These are phyloP conservation scores for Tanacetum coccineum DNA, from an alignment of 129 eudicot genomes.

Conservation along the genomic window DNA sequence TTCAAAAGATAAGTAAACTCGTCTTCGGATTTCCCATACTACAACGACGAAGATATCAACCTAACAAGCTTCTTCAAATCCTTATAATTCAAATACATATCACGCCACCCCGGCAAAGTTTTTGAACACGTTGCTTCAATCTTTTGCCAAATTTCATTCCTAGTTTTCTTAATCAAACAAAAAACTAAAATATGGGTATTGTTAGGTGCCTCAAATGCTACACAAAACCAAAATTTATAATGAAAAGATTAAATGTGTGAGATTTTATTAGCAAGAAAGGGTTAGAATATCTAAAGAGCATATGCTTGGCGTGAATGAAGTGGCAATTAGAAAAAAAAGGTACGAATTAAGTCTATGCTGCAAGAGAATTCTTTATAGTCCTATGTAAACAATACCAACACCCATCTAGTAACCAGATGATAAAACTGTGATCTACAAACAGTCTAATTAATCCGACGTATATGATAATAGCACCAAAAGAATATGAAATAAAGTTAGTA, in stretches of 20 bases:
- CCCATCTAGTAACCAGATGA: no score
- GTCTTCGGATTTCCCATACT: constrained; percentile 46
- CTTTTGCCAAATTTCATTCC: constrained; percentile 87
- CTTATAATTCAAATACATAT: constrained; percentile 71
- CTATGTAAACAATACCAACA: no score
- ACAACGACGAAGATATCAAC: constrained; percentile 49
- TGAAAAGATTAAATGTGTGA: constrained; percentile 7
- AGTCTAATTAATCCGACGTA: not conserved
- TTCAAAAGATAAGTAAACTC: constrained; percentile 71
- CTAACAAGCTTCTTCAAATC: constrained; percentile 72
- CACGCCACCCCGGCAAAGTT: constrained; percentile 79
- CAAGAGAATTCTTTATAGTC: constrained; percentile 40
- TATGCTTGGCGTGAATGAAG: constrained; percentile 87
- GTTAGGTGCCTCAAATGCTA: constrained; percentile 11
- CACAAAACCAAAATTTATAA: constrained; percentile 8
- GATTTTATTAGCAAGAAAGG: constrained; percentile 35
- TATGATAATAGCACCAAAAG: no score
- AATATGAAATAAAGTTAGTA: not conserved
- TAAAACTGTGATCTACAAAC: no score
- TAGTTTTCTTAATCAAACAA: not conserved
- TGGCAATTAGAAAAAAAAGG: constrained; percentile 53
- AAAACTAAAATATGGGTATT: constrained; percentile 3
- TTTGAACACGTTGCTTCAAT: constrained; percentile 69
- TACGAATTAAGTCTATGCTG: constrained; percentile 37
- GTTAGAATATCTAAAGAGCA: constrained; percentile 75